Conservation (phyloP, 495 filamentous ascomycete genomes). For the Penicillium verhagenii region DNA sequence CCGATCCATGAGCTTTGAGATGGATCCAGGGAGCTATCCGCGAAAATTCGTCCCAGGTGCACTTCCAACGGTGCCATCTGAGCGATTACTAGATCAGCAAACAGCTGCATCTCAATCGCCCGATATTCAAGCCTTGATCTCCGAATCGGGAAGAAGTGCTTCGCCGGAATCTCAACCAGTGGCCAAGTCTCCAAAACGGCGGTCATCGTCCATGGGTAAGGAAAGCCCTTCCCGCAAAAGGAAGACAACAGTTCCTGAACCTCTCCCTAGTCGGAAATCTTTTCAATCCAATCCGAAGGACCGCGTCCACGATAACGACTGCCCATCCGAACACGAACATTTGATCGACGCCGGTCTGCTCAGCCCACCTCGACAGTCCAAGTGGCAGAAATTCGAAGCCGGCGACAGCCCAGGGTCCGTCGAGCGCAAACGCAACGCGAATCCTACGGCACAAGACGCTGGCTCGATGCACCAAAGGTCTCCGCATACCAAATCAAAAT, state of each 20-base stretch:
- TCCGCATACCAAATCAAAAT: conserved; percentile 12
- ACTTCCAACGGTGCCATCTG: conserved; percentile 59
- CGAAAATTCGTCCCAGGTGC: conserved; percentile 53
- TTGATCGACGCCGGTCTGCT: conserved; percentile 17
- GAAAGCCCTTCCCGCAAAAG: conserved; percentile 44
- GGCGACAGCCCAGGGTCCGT: conserved; percentile 43
- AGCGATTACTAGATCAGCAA: conserved; percentile 48
- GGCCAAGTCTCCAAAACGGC: conserved; percentile 20
- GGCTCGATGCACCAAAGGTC: conserved; percentile 18
- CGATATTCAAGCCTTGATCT: conserved; percentile 8
- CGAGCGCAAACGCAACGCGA: conserved; percentile 24
- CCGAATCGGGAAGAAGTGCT: conserved; percentile 15
- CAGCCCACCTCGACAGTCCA: conserved; percentile 26
- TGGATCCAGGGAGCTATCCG: conserved; percentile 39
- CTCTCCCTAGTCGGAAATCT: conserved; percentile 23
- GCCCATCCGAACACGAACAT: conserved; percentile 10
- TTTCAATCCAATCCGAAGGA: conserved; percentile 18
- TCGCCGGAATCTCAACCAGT: conserved; percentile 9
- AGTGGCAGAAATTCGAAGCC: conserved; percentile 37
- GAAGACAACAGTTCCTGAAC: conserved; percentile 40
- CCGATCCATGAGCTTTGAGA: conserved; percentile 26
- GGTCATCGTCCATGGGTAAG: conserved; percentile 28
- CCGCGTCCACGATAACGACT: conserved; percentile 11
- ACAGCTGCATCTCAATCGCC: conserved; percentile 11
- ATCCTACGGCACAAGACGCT: conserved; percentile 15